Percentiles rank a stretch among this genome's conserved stretches.
These are phyloP conservation scores for Pleurotus tuber-regium DNA, from an alignment of 768 basidiomycete genomes.

Conservation along the genomic window DNA sequence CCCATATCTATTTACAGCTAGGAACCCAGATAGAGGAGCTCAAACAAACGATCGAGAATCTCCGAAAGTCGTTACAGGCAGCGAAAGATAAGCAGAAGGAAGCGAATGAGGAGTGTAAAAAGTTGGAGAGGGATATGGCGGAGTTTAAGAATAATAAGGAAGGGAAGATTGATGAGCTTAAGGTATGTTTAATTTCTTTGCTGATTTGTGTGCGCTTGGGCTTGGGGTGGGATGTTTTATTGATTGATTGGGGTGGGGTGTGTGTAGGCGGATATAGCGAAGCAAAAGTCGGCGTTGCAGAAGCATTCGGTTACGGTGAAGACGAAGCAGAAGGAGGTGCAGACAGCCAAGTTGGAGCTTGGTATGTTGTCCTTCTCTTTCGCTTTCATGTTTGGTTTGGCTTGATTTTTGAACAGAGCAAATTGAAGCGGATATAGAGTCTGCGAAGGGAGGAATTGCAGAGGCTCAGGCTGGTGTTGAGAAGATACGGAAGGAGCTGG, in stretches of 20 bases:
- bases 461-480: conserved; percentile 45
- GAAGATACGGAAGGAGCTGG: conserved; percentile 61
- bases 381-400: conserved; percentile 5
- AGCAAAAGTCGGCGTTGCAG: conserved; percentile 77
- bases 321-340: conserved; percentile 84
- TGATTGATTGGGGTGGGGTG: background rate
- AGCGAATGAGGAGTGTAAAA: conserved; percentile 76
- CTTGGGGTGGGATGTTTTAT: background rate
- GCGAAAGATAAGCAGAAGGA: conserved; percentile 76
- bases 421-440: conserved; percentile 69
- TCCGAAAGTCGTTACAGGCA: conserved; percentile 54
- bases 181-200: conserved; percentile 44
- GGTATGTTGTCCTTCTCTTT: conserved; percentile 44
- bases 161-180: conserved; percentile 91
- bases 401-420: conserved; percentile 52
- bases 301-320: conserved; percentile 83
- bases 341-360: conserved; percentile 84
- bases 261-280: conserved; percentile 69
- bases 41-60: conserved; percentile 58
- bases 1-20: conserved; percentile 45
- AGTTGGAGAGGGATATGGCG: conserved; percentile 93
- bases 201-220: background rate
- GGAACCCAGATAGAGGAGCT: conserved; percentile 74
- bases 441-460: conserved; percentile 40
- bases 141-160: conserved; percentile 99